These are phyloP conservation scores for Mimosa pudica DNA, from an alignment of 306 rosid species.

Conservation along the genomic window DNA sequence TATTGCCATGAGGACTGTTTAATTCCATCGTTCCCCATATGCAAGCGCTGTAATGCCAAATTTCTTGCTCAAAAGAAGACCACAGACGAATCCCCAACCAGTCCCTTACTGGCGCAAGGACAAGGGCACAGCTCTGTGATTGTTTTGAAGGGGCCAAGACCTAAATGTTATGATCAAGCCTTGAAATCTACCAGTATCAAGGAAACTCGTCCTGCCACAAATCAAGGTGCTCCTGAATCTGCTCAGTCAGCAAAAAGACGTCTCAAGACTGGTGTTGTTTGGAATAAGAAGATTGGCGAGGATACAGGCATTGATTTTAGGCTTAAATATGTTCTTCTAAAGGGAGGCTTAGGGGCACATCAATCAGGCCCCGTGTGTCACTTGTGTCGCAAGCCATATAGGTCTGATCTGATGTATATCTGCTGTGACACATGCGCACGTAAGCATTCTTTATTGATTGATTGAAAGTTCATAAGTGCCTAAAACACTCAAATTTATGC, in stretches of 20 bases:
- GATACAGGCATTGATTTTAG: slow-evolving; percentile 57
- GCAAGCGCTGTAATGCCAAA: slow-evolving; percentile 73
- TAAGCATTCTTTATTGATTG: slow-evolving; percentile 47
- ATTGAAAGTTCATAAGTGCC: neutral
- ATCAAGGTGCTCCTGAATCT: slow-evolving; percentile 53
- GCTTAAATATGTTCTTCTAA: slow-evolving; percentile 71
- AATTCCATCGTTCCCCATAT: slow-evolving; percentile 52
- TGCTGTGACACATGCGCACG: slow-evolving; percentile 77
- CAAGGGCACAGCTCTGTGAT: slow-evolving; percentile 49
- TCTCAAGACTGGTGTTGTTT: slow-evolving; percentile 66
- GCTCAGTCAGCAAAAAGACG: slow-evolving; percentile 46
- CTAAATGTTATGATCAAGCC: slow-evolving; percentile 45
- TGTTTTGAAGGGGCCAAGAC: slow-evolving; percentile 51
- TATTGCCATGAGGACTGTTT: slow-evolving; percentile 73
- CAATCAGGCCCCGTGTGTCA: slow-evolving; percentile 59
- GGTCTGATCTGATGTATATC: slow-evolving; percentile 77
- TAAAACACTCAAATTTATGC: slow-evolving; percentile 12
- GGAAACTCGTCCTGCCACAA: slow-evolving; percentile 42
- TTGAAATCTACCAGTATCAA: slow-evolving; percentile 40
- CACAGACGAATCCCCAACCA: slow-evolving; percentile 75
- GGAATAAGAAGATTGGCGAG: slow-evolving; percentile 70
- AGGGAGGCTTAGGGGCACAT: slow-evolving; percentile 52
- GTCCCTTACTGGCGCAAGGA: slow-evolving; percentile 68
- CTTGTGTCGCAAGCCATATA: slow-evolving; percentile 74
- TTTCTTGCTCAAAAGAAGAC: slow-evolving; percentile 51